Percentiles rank a stretch among this genome's conserved stretches.
phyloP scores from a whole-genome alignment of 169 alveolate genomes.

The Eimeria praecox region DNA sequence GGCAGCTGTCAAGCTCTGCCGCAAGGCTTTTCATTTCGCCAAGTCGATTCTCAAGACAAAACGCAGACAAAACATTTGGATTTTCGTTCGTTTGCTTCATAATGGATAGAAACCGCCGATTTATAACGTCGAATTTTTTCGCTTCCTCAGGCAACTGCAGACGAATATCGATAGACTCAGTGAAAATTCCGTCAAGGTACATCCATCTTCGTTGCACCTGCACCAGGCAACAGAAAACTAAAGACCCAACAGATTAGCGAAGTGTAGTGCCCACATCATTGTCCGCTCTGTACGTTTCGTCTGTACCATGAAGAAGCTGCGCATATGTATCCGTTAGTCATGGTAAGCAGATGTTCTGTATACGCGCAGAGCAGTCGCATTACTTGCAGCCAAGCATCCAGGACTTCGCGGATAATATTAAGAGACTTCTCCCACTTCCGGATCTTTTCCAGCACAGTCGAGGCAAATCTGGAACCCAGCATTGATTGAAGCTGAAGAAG shows the following conservation, averaged over 20 bases:
- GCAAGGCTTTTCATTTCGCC: constrained; percentile 91
- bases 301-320: neutral
- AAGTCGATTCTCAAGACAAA: constrained; percentile 92
- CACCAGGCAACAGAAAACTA: neutral
- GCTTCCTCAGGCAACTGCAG: constrained; percentile 96
- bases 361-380: neutral
- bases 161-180: constrained; percentile 96
- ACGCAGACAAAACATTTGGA: constrained; percentile 90
- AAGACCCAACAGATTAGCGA: neutral
- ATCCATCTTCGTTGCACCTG: constrained; percentile 93
- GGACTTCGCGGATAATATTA: constrained; percentile 93
- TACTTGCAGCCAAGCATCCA: constrained; percentile 95
- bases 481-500: constrained; percentile 94
- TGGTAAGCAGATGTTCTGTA: neutral
- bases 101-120: constrained; percentile 91
- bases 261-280: neutral
- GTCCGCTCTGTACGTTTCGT: neutral
- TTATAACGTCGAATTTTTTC: constrained; percentile 93
- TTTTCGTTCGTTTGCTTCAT: constrained; percentile 92
- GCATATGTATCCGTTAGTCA: neutral
- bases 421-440: constrained; percentile 95
- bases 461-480: constrained; percentile 91
- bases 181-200: constrained; percentile 96
- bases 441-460: constrained; percentile 91
- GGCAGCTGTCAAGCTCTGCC: constrained; percentile 93